Base-by-base conservation (phyloP, 805 yeast genomes). In the Scheffersomyces spartinae region DNA sequence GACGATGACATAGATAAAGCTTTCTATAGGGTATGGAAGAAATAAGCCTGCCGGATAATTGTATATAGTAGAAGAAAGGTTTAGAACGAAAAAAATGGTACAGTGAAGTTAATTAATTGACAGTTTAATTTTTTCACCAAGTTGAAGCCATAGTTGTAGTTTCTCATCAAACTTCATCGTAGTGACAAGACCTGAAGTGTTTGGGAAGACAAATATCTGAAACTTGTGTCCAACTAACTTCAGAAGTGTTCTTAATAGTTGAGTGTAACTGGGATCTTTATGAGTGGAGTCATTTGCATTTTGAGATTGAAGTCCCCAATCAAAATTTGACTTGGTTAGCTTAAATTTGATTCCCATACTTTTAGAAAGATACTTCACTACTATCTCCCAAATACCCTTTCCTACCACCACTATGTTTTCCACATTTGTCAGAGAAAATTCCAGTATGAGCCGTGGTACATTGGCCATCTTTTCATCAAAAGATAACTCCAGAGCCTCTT, bases 141-240 rank as follows among this genome's bases (percentile, higher is more conserved):
- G 36, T 8, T 45, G 45, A 9, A 40, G 38, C 84, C 84, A 77
- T 10, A 64, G 34, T 4, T 29, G 38, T 26, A 69, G 39, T 39
- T 73, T 73, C 20, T 56, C 61, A 0, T 47, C 52, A 29, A 52
- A 53, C 15, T 58, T 49, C 40, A 72, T 50, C 34, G 47, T 49
- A 7, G 76, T 63, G 6, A 75, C 86, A 6, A 80, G 47, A 2
- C 88, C 88, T 4, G 84, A 75, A 0, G 86, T 77, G 23, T 74
- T 74, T 3, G 86, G 85, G 15, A 77, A 62, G 5, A 79, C 84
- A 45, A 61, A 73, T 0, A 71, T 43, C 4, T 40, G 30, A n/a
- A 41, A 31, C 8, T 30, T 47, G 35, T 15, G 30, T 14, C 23
- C 35, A 25, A 43, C 32, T 10, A 29, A 30, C 3, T 28, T 13